Evolutionary conservation across 2,329 filamentous ascomycete species (phyloP), one percentile per base, ranked within the genome.

Genomic region (Ophiostoma sp.): DNA sequence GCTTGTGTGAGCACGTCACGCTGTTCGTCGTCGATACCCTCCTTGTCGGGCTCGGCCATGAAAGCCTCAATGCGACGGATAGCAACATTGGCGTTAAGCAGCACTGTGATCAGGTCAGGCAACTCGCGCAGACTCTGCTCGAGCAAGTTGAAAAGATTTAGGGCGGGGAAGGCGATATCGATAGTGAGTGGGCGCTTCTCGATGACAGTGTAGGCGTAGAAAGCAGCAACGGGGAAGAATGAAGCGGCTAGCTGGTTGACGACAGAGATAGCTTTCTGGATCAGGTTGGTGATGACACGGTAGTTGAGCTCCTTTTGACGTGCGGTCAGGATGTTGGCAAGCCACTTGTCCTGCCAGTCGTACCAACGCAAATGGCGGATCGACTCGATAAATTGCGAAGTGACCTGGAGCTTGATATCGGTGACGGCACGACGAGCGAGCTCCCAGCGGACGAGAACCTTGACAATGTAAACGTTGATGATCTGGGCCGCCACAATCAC

Each of bases 351-450:
- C 80, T 95, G 92, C 93, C 93, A 96, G 57, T 92, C 92, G 78
- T 95, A 94, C 91, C 91, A 94, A 48, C 92, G 88, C 28, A 94
- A 83, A 78, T 95, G 93, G 3, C 94, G 89, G 72, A 96, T 93
- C 0, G 93, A 91, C 80, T 97, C 94, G 70, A 97, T 92, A 74
- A 97, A 96, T 78, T 97, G 93, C 1, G 92, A 91, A 0, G 93
- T 93, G 5, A 92, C 89, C 78, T 97, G 92, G 0, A 97, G 86
- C 76, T 95, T 92, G 31, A 86, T 84, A 79, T 97, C 94, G 0
- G 93, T 95, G 1, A 92, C 90, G 0, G 85, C 83, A 63, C 94
- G 88, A n/a, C 93, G 89, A 31, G 87, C 85, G 72, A 88, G 87
- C 79, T 97, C 93, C 79, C 91, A 91, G 28, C 85, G 84, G 17